Base-by-base conservation (phyloP, 768 basidiomycete species). In the Phlegmacium glaucopus region DNA sequence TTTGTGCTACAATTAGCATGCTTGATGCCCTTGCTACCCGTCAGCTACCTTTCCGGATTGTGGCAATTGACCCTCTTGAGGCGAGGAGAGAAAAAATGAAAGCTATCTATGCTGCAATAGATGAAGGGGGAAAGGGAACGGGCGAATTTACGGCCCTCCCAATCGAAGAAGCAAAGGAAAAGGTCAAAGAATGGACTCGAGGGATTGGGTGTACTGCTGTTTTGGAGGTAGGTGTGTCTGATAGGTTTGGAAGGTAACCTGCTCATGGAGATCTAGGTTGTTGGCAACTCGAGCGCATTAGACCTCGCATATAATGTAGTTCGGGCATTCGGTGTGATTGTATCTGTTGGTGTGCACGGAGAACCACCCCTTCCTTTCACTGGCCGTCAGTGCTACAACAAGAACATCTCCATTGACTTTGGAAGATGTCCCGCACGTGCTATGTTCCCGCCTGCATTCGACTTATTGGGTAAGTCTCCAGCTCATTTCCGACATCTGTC, bases 361-460 rank as follows among this genome's bases (percentile, higher is more conserved):
- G 71, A 64, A 41, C 67, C 67, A 1, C 71, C 62, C 16, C 53
- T 87, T 32, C 83, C 84, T 1, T 79, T 83, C 54, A 79, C 74
- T 9, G 74, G 79, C 3, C 64, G 68, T 8, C 70, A 83, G 36
- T 59, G 83, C 47, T 91, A 90, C 64, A 71, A 83, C 71, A 87
- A 88, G 66, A 91, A 90, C 61, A 75, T 89, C 6, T 86, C 84
- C 1, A 70, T 89, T 18, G 83, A 88, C 56, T 91, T 90, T 60
- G 90, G 90, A 8, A 79, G 88, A 8, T 90, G 88, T 54, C 89
- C 87, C 12, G 87, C 87, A 4, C 79, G 85, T 11, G 80, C 87
- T 1, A 80, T 90, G 77, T 82, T 90, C 55, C 83, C 84, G 9
- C 63, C 77, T 47, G 89, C 87, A 2, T 74, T 87, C 34, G 82